Evolutionary conservation across 2,329 filamentous ascomycete genomes (phyloP), one percentile per base, ranked within the genome.

Genomic region (Diaporthe sp.): DNA sequence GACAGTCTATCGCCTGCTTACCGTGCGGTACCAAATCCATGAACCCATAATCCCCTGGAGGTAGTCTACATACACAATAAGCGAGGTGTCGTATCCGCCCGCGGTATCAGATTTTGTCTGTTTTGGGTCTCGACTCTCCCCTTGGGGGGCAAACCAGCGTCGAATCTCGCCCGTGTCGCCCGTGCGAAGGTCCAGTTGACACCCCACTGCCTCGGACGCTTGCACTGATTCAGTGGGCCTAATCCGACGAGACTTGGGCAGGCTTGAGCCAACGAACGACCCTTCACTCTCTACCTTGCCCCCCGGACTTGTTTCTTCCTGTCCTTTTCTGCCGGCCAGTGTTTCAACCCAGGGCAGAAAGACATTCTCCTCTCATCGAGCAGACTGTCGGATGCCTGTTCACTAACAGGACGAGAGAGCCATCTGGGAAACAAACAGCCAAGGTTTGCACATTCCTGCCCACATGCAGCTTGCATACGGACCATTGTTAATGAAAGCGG

Each of bases 81-180:
- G 65, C 65, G 65, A 70, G 31, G 65, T 70, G 65, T 70, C 65
- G 65, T 70, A 55, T 70, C 65, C 65, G 65, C 65, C 65, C 49
- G 34, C 65, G 22, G 65, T 42, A 70, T 55, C 65, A 70, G 65
- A 70, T 28, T 55, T 70, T 55, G 65, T 55, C 65, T 55, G 34
- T 22, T 55, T 70, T 70, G 31, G 65, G n/a, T 51, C 42, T 68
- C 47, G 65, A 68, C 44, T 53, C 22, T 39, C n/a, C 39, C 39
- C 60, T 57, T 8, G 63, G 63, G 44, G 63, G 47, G 47, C 47
- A 68, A 55, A 53, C 65, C 65, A 68, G 65, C 65, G 47, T 68
- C 44, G 65, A 53, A 53, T 55, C 34, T 70, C 49, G 49, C 49
- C 49, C 65, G 65, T 55, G 65, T 70, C 34, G 65, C 47, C 65